Evolutionary conservation across 2,329 filamentous ascomycete species (phyloP), one percentile per base, ranked within the genome.

Genomic region (Lachnellula arida): DNA sequence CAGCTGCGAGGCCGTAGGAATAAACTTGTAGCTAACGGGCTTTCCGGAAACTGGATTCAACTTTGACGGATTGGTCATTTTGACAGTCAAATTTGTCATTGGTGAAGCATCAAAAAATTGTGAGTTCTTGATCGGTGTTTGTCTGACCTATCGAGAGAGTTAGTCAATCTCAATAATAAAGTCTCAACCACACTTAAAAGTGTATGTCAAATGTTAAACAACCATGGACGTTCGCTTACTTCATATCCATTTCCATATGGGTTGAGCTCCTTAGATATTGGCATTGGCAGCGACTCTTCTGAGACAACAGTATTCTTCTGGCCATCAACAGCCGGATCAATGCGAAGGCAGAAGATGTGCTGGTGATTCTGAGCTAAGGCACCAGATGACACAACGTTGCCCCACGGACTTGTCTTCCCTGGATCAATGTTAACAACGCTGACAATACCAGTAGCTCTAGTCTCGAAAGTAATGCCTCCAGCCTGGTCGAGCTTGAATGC

Each of bases 21-120:
- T 89, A 4, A 97, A 82, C 76, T 96, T 96, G 72, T 96, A 96
- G 49, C 82, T 85, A 0, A 86, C 84, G 0, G 90, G 89, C 74
- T 91, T 94, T 70, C 88, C 84, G 71, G 87, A 92, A 74, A 91
- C 86, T 0, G 88, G 86, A 71, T 96, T 91, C 19, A 92, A 66
- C 69, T 86, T 90, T 72, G 78, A 86, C 63, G 87, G 86, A 72
- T 96, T 96, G 66, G 81, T 82, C 70, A 96, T 94, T 55, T 96
- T 91, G 89, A 91, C 95, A 0, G 89, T 91, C 8, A 91, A 79
- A 62, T 79, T 78, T 47, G 73, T 32, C 46, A 67, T 60, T 4
- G 75, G 75, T 40, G 73, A 76, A 32, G 28, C 28, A 32, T 76
- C 75, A 4, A 78, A 70, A 22, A 72, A 73, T 1, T 68, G 54